phyloP scores from a whole-genome alignment of 2,329 filamentous ascomycete genomes.

The Arthrobotrys entomopaga region DNA sequence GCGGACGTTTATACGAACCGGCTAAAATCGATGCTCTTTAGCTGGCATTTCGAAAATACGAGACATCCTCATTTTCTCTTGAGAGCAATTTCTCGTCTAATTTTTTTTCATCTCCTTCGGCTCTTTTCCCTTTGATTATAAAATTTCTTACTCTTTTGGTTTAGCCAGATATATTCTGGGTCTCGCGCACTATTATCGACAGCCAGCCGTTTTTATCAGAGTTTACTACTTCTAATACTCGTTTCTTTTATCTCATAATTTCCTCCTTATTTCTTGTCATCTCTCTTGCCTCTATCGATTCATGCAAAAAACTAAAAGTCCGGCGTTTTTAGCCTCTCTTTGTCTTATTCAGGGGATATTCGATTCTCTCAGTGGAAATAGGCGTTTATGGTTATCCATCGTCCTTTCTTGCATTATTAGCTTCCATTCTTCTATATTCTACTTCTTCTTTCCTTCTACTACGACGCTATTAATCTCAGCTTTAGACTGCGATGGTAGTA shows the following conservation, averaged over 20 bases:
- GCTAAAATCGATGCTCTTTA: background rate
- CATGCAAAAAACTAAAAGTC: constrained; percentile 46
- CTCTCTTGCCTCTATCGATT: background rate
- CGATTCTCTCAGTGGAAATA: constrained; percentile 25
- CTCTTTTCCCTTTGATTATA: background rate
- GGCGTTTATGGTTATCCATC: constrained; percentile 42
- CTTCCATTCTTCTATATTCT: background rate
- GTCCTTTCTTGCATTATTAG: constrained; percentile 16
- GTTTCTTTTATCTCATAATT: background rate
- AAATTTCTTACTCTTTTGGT: too few species aligned
- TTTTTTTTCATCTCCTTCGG: background rate
- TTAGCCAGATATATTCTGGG: too few species aligned
- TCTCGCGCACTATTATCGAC: background rate
- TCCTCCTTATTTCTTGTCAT: background rate
- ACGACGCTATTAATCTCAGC: constrained; percentile 4
- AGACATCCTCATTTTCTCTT: constrained; percentile 2
- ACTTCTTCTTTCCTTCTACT: background rate
- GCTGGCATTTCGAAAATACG: background rate
- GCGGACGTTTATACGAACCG: background rate
- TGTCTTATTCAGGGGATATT: constrained; percentile 16
- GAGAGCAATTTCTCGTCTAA: background rate
- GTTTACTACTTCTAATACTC: constrained; percentile 9
- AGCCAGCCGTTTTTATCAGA: background rate
- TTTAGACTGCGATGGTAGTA: constrained; percentile 22
- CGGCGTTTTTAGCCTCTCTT: constrained; percentile 28